Evolutionary conservation across 305 asterid genomes (phyloP), one percentile per base, ranked within the genome.

Genomic region (Stenogyne calaminthoides): DNA sequence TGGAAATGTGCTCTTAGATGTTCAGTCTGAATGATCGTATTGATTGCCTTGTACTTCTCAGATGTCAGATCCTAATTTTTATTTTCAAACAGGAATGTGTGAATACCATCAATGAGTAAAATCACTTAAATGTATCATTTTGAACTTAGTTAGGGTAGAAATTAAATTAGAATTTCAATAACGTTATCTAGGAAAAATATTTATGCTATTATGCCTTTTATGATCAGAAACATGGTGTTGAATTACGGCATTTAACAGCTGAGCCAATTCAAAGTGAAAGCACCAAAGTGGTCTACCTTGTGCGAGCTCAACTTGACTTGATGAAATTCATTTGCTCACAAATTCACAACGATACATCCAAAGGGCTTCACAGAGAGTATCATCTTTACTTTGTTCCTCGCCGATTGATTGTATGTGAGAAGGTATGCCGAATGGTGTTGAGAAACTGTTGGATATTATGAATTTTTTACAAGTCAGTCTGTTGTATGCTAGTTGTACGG

Each of bases 361-460:
- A 92, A 81, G 99, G 97, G 68, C 70, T 88, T 78, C 93, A 88
- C 74, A 88, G 90, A 77, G 98, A 94, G 77, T 90, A 94, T 81
- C 83, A 84, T 82, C 83, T 92, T 63, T 94, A 92, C 87, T 94
- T 94, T 85, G 98, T 89, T 80, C 99, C 99, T n/a, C 96, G 96
- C 16, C 88, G 99, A 29, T 58, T 91, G 71, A 94, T 94, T 84
- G 92, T 66, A 55, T 94, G 97, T 74, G 99, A 94, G 84, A 94
- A 94, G 89, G 99, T 92, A 72, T 81, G 88, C 46, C 49, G 40
- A 9, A 22, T 81, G 86, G 32, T 29, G 5, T 58, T 63, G 65
- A 27, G 25, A 58, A 62, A 42, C 44, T 44, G 71, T 37, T 78
- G 39, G 37, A 32, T 44, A 58, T 69, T 11, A 46, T 22, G 70